A percentile compares a stretch with the other conserved stretches of the same genome.
Conservation (phyloP, 768 basidiomycete species). For the Leccinum ochraceum region DNA sequence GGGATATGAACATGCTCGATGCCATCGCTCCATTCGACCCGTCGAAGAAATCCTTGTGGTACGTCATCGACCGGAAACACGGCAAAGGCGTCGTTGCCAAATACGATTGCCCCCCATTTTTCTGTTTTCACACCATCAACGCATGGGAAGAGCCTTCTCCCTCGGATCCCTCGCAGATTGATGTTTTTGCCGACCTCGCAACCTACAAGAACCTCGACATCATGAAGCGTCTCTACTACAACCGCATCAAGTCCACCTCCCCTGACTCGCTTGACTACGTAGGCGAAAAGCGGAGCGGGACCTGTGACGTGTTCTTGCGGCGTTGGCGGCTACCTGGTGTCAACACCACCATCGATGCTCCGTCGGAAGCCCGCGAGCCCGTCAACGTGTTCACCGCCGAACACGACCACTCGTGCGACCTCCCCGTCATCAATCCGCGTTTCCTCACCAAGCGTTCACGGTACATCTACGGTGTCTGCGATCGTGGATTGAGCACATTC, state of each 20-base stretch:
- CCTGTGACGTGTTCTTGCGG: slow-evolving; percentile 25
- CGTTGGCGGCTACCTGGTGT: slow-evolving; percentile 35
- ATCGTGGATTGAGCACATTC: slow-evolving; percentile 33
- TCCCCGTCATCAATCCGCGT: slow-evolving; percentile 37
- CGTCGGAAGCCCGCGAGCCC: slow-evolving; percentile 19
- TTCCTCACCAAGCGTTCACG: slow-evolving; percentile 34
- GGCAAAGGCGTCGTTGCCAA: slow-evolving; percentile 39
- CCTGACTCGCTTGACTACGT: slow-evolving; percentile 27
- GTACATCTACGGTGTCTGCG: slow-evolving; percentile 34
- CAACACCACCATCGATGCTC: slow-evolving; percentile 17
- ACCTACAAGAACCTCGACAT: slow-evolving; percentile 36
- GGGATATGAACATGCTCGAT: slow-evolving; percentile 35
- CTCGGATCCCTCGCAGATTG: slow-evolving; percentile 27
- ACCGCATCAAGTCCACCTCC: slow-evolving; percentile 29
- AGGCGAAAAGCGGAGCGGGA: slow-evolving; percentile 20
- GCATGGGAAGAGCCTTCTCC: slow-evolving; percentile 36
- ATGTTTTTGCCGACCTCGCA: slow-evolving; percentile 39
- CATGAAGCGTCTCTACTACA: slow-evolving; percentile 34
- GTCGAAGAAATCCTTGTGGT: slow-evolving; percentile 34
- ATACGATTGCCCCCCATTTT: slow-evolving; percentile 40
- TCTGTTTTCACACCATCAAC: slow-evolving; percentile 42
- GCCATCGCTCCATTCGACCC: slow-evolving; percentile 35
- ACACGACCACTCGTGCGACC: slow-evolving; percentile 34
- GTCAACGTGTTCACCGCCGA: slow-evolving; percentile 24
- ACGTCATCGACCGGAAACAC: slow-evolving; percentile 38